Percentiles rank a stretch among this genome's conserved stretches.
Conservation (phyloP, 2,329 filamentous ascomycete genomes). For the Diaporthe vexans region DNA sequence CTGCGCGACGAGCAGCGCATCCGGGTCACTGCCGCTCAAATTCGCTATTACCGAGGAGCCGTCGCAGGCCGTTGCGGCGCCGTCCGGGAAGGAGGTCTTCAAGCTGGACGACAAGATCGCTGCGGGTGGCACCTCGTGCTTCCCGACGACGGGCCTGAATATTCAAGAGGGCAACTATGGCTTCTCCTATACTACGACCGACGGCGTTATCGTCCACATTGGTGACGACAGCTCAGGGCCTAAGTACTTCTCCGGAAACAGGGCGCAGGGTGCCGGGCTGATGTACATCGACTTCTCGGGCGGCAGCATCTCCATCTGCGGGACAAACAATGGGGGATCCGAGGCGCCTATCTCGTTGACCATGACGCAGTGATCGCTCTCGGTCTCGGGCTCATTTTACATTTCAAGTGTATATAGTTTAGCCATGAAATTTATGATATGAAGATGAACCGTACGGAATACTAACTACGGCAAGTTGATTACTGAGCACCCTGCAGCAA, state of each 20-base stretch:
- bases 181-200: slow-evolving; percentile 10
- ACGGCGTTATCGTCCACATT: slow-evolving; percentile 10
- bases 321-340: slow-evolving; percentile 3
- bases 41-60: slow-evolving; percentile 28
- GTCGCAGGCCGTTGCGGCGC: slow-evolving; percentile 6
- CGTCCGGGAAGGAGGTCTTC: not conserved
- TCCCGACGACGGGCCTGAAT: slow-evolving; percentile 11
- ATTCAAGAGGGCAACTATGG: slow-evolving; percentile 20
- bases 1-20: slow-evolving; percentile 1
- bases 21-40: not conserved
- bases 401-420: not conserved
- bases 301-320: slow-evolving; percentile 15
- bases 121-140: slow-evolving; percentile 1
- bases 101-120: slow-evolving; percentile 18
- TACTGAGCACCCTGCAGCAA: slow-evolving; percentile 21
- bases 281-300: slow-evolving; percentile 22
- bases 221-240: slow-evolving; percentile 17
- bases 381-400: not conserved
- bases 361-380: slow-evolving; percentile 5
- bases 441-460: not conserved
- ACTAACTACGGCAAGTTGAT: not conserved
- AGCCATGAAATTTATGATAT: not conserved
- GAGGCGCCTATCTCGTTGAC: slow-evolving; percentile 22
- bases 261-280: slow-evolving; percentile 3
- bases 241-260: slow-evolving; percentile 18